phyloP scores from a whole-genome alignment of 1,139 yeast species.

The Saccharomyces hybrid region DNA sequence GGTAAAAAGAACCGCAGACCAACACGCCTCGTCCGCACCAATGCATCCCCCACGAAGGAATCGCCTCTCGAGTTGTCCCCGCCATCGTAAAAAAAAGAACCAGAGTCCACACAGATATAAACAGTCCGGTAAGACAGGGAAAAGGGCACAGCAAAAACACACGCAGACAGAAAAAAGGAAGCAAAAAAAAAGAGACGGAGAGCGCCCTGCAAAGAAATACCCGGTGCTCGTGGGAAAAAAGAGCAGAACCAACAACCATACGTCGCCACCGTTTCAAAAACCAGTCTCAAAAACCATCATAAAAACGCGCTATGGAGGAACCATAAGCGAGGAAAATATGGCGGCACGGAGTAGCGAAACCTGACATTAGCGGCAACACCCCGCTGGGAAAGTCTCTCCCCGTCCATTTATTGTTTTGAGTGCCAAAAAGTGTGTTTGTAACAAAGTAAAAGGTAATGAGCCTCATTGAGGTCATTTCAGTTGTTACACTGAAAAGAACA shows the following conservation, averaged over 20 bases:
- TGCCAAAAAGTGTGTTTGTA: conserved; percentile 31
- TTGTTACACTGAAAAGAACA: conserved; percentile 99
- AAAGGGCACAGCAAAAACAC: background rate
- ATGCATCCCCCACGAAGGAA: background rate
- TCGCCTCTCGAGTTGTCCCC: no score
- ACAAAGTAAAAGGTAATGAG: conserved; percentile 42
- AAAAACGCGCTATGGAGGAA: background rate
- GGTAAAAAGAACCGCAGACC: background rate
- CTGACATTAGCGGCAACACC: background rate
- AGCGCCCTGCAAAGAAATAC: background rate
- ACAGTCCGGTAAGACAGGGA: background rate
- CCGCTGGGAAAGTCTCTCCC: background rate
- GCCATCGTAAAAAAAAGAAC: background rate
- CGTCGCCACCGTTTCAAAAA: background rate
- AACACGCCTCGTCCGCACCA: background rate
- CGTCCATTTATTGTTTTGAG: conserved; percentile 5
- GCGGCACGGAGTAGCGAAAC: conserved; percentile 12
- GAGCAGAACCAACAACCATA: background rate
- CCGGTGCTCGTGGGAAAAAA: background rate
- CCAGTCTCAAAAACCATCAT: background rate
- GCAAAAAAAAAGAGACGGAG: background rate
- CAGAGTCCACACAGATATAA: background rate
- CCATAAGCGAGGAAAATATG: background rate
- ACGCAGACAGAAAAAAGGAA: background rate
- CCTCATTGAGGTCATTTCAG: conserved; percentile 96